These are phyloP conservation scores for Rhizoclosmatium sp. DNA, from an alignment of 192 early-diverging fungal species.

Conservation along the genomic window DNA sequence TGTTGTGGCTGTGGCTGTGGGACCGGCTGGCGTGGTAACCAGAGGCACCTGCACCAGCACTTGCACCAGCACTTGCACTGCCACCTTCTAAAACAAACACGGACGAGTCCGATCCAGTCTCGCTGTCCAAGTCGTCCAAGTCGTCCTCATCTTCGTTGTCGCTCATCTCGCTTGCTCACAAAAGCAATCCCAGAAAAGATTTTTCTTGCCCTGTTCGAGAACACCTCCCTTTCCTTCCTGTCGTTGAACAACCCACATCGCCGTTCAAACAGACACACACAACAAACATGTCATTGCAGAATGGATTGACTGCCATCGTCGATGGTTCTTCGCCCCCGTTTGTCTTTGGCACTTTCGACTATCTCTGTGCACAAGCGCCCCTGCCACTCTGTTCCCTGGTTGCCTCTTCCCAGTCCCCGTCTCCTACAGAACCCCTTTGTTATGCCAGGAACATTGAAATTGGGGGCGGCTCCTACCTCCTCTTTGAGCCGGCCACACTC, in stretches of 20 bases:
- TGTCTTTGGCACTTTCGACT: constrained; percentile 86
- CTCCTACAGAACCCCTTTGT: constrained; percentile 86
- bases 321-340: constrained; percentile 41
- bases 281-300: neutral
- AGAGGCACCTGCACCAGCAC: neutral
- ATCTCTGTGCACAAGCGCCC: constrained; percentile 84
- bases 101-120: neutral
- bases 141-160: too few relatives aligned
- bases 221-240: neutral
- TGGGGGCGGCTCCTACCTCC: constrained; percentile 66
- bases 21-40: neutral
- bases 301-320: neutral
- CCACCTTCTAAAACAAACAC: neutral
- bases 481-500: constrained; percentile 96
- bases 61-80: neutral
- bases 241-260: too few relatives aligned
- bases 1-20: neutral
- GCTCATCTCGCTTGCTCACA: too few relatives aligned
- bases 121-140: neutral
- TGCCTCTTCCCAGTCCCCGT: constrained; percentile 56
- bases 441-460: constrained; percentile 96
- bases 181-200: neutral
- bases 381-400: constrained; percentile 92
- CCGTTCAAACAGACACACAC: too few relatives aligned
- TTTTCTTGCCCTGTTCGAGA: neutral